Evolutionary conservation across 2,329 filamentous ascomycete genomes (phyloP).

Genomic region (Podosphaera fusca): DNA sequence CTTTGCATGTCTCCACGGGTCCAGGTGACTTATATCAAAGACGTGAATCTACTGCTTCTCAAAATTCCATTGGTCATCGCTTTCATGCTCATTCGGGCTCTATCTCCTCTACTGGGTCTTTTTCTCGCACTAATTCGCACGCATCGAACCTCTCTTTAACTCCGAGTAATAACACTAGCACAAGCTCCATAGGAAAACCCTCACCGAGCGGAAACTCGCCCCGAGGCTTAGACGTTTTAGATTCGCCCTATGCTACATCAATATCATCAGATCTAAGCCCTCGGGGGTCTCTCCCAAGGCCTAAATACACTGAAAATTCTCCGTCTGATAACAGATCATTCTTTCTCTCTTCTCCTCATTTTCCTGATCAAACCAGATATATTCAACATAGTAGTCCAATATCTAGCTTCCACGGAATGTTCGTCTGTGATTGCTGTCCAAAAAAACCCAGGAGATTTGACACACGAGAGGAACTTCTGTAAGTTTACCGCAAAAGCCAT

Average conservation of each 20-base stretch:
- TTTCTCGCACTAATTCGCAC: conserved; percentile 35
- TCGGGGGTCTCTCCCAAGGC: conserved; percentile 16
- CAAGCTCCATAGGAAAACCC: conserved; percentile 34
- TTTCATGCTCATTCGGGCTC: conserved; percentile 35
- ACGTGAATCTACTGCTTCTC: conserved; percentile 25
- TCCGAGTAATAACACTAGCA: conserved; percentile 41
- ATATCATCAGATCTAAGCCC: conserved; percentile 19
- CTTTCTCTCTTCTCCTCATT: conserved; percentile 20
- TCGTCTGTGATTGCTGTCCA: conserved; percentile 81
- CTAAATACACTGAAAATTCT: conserved; percentile 15
- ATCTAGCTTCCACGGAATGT: conserved; percentile 31
- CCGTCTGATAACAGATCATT: conserved; percentile 19
- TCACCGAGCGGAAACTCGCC: conserved; percentile 36
- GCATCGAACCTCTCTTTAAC: conserved; percentile 35
- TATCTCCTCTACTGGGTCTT: conserved; percentile 41
- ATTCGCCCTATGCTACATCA: conserved; percentile 29
- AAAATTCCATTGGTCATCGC: conserved; percentile 28
- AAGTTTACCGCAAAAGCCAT: conserved; percentile 18
- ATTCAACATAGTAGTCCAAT: conserved; percentile 22
- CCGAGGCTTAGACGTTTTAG: conserved; percentile 17
- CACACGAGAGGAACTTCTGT: conserved; percentile 63
- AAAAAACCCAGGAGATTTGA: conserved; percentile 96
- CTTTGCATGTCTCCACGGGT: conserved; percentile 15
- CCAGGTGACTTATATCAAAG: conserved; percentile 16
- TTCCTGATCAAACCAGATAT: conserved; percentile 19